Evolutionary conservation across 108 stramenopile species (phyloP), one percentile per base, ranked within the genome.

Genomic region (Nitzschia sp.): DNA sequence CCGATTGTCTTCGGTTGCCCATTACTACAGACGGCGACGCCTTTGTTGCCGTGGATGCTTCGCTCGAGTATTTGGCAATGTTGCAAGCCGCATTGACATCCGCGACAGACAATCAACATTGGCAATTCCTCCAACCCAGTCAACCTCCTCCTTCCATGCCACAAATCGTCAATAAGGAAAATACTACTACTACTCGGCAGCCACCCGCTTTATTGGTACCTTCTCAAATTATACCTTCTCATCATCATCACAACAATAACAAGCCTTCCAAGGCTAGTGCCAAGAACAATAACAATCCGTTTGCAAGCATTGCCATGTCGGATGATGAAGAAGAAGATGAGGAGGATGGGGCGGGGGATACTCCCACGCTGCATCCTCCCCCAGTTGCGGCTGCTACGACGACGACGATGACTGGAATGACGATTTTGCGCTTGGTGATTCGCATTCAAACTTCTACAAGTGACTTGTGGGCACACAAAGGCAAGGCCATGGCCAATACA

Each of bases 391-490:
- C 25, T 17, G 47, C 27, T 66, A 32, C 47, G 9, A 9, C 8
- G 28, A 11, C 48, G 29, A 9, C 28, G 28, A 29, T 28, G 11
- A n/a, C 26, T 29, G 49, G 0, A 35, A 58, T 69, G 55, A 55
- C 42, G 21, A 58, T 55, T 0, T 15, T 69, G n/a, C 68, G 68
- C 11, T 53, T 69, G 2, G 36, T 69, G 11, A 59, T 69, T 47
- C 68, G 68, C 19, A 56, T 69, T 54, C 9, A 47, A 23, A 55
- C 68, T 0, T 46, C 56, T 42, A 54, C 42, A 11, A 46, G 54
- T 3, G 68, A 69, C 45, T 69, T 69, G 68, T 46, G 56, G 36
- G 55, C 68, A 38, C 25, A 45, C 27, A 69, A 69, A 45, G 68
- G 54, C 17, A 54, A 38, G 25, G 24, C 56, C 32, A 23, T 69